Conservation (phyloP, 108 stramenopile species). For the Cylindrotheca closterium region DNA sequence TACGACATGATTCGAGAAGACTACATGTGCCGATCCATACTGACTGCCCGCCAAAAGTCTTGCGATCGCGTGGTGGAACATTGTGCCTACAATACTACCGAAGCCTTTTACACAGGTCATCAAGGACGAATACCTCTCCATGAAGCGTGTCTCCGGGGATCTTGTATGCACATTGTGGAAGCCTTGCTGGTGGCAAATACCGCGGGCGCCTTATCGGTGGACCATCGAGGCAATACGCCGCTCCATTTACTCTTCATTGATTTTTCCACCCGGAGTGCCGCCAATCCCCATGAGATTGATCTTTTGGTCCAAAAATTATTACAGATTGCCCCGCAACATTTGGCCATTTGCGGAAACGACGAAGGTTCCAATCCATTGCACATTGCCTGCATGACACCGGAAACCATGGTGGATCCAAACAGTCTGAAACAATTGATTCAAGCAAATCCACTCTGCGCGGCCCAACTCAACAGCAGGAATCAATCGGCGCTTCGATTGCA, state of each 20-base stretch:
- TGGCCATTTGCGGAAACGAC: constrained; percentile 18
- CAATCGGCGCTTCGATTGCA: constrained; percentile 38
- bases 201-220: constrained; percentile 10
- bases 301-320: constrained; percentile 25
- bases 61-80: constrained; percentile 29
- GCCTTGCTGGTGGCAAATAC: constrained; percentile 34
- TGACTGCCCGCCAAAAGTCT: constrained; percentile 8
- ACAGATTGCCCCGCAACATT: constrained; percentile 10
- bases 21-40: constrained; percentile 20
- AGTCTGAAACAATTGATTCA: constrained; percentile 23
- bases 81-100: constrained; percentile 10
- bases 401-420: constrained; percentile 33
- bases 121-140: constrained; percentile 39
- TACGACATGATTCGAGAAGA: constrained; percentile 27
- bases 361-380: constrained; percentile 37
- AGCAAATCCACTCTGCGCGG: constrained; percentile 21
- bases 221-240: constrained; percentile 41
- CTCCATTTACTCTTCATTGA: constrained; percentile 46
- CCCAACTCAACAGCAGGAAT: constrained; percentile 13
- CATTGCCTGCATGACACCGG: constrained; percentile 36
- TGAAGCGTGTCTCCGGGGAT: constrained; percentile 41
- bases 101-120: constrained; percentile 21
- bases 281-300: constrained; percentile 26
- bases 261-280: constrained; percentile 6
- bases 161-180: constrained; percentile 39